Evolutionary conservation across 75 land plant species (phyloP).

Genomic region (Azolla pinnata): DNA sequence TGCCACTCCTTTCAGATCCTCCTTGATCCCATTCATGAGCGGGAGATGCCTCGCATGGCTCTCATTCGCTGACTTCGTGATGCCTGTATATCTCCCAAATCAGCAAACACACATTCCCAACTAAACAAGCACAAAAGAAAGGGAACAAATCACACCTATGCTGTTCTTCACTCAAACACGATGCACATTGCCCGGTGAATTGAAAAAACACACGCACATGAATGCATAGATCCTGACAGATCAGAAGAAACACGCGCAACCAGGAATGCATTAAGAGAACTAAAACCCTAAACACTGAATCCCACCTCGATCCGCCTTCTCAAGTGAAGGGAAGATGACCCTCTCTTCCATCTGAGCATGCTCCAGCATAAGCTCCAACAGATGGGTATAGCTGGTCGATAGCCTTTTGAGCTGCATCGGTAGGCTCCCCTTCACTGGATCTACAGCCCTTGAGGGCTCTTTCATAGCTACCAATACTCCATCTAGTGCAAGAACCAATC

Average conservation of each 20-base stretch:
- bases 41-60: conserved; percentile 74
- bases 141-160: too few species aligned
- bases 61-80: conserved; percentile 41
- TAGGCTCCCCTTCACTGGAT: conserved; percentile 33
- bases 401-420: conserved; percentile 45
- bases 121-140: too few species aligned
- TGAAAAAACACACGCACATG: too few species aligned
- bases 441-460: conserved; percentile 8
- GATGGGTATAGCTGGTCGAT: conserved; percentile 33
- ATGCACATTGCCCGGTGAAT: too few species aligned
- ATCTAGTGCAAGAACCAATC: conserved; percentile 43
- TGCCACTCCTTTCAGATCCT: conserved; percentile 51
- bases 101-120: too few species aligned
- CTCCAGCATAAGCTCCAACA: conserved; percentile 68
- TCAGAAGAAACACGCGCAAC: too few species aligned
- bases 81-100: too few species aligned
- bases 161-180: too few species aligned
- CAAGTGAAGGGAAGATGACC: conserved; percentile 59
- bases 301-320: conserved; percentile 51
- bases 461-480: conserved; percentile 37
- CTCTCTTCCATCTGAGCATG: conserved; percentile 95
- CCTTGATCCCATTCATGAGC: conserved; percentile 75
- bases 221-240: too few species aligned
- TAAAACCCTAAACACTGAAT: too few species aligned
- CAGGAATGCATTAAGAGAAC: too few species aligned